Evolutionary conservation across 1,139 yeast genomes (phyloP).

Genomic region (Nakaseomyces kungkrabaensis): DNA sequence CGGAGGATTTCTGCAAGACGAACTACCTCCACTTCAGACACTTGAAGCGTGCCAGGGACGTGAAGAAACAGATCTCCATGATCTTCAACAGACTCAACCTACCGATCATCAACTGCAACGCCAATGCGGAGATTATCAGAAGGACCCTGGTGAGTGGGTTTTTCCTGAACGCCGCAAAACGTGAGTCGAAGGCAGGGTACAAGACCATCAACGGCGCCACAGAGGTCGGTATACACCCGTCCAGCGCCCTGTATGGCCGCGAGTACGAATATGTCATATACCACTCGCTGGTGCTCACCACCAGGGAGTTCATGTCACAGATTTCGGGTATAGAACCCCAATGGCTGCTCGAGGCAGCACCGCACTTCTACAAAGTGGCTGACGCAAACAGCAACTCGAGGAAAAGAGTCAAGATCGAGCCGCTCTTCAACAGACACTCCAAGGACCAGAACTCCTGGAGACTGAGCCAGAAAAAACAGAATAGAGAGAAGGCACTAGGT

Average conservation of each 20-base stretch:
- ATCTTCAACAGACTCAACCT: slow-evolving; percentile 52
- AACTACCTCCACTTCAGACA: slow-evolving; percentile 77
- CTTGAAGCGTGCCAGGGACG: slow-evolving; percentile 68
- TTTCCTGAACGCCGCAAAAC: slow-evolving; percentile 74
- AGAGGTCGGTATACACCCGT: slow-evolving; percentile 80
- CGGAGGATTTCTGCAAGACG: slow-evolving; percentile 70
- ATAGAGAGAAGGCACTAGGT: slow-evolving; percentile 26
- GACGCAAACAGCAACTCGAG: slow-evolving; percentile 33
- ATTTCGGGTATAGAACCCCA: slow-evolving; percentile 71
- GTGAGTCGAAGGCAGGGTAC: slow-evolving; percentile 70
- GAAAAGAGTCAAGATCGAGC: slow-evolving; percentile 45
- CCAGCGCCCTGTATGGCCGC: slow-evolving; percentile 68
- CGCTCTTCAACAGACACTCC: slow-evolving; percentile 49
- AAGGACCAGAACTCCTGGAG: slow-evolving; percentile 48
- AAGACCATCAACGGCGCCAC: slow-evolving; percentile 70
- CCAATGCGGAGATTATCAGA: slow-evolving; percentile 53
- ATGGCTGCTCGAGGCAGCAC: slow-evolving; percentile 83
- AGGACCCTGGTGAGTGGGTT: slow-evolving; percentile 77
- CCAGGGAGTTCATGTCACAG: slow-evolving; percentile 87
- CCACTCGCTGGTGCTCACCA: slow-evolving; percentile 71
- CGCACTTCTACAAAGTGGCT: slow-evolving; percentile 66
- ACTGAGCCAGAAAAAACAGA: slow-evolving; percentile 34
- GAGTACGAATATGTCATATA: slow-evolving; percentile 73
- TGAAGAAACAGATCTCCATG: slow-evolving; percentile 55
- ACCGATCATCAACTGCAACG: slow-evolving; percentile 49